phyloP scores from a whole-genome alignment of 345 rosid species.

The Eucalyptus albens region DNA sequence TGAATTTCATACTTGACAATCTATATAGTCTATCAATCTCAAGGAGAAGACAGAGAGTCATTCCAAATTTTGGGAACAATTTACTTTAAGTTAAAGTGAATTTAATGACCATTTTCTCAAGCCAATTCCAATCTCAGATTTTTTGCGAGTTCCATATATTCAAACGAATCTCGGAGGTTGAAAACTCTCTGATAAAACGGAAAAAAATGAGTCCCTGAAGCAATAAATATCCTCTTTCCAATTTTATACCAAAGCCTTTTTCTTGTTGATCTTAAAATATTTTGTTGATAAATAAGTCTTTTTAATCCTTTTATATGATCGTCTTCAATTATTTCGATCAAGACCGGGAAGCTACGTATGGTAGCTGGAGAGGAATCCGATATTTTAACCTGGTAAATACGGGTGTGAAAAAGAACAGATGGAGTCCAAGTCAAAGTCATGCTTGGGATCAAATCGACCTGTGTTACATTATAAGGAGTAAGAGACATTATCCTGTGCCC shows the following conservation, averaged over 20 bases:
- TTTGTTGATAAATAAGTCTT: neutral
- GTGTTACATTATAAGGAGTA: neutral
- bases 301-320: no score
- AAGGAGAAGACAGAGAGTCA: neutral
- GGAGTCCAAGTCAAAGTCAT: neutral
- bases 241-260: neutral
- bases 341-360: neutral
- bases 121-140: neutral
- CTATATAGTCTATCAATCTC: neutral
- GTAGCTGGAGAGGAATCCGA: neutral
- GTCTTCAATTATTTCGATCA: neutral
- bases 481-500: neutral
- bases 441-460: neutral
- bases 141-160: neutral
- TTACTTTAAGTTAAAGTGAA: neutral
- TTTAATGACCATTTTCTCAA: neutral
- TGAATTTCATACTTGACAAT: neutral
- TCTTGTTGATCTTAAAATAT: neutral
- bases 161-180: neutral
- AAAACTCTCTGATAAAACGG: fast-evolving
- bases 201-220: neutral
- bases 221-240: neutral
- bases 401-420: neutral
- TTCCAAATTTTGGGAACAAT: neutral
- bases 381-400: neutral